phyloP scores from a whole-genome alignment of 257 asterid species.

The Nyctanthes arbortristis region DNA sequence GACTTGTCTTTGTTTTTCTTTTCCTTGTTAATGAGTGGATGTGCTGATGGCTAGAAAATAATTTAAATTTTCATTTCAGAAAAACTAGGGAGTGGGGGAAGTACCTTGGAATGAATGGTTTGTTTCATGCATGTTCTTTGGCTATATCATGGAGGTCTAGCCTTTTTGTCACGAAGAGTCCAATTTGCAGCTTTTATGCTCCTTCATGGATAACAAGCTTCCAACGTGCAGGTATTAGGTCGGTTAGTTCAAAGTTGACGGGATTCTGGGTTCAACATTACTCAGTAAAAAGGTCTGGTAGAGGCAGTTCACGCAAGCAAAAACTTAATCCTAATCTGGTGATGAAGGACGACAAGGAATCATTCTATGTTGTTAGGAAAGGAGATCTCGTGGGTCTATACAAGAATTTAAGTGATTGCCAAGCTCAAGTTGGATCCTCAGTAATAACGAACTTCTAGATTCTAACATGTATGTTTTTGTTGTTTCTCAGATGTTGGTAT shows the following conservation, averaged over 20 bases:
- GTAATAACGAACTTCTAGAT: constrained; percentile 42
- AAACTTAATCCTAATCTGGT: constrained; percentile 36
- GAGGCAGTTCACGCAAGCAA: constrained; percentile 38
- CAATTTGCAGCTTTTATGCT: constrained; percentile 41
- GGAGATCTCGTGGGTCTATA: constrained; percentile 88
- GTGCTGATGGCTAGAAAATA: background rate
- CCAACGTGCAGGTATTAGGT: constrained; percentile 39
- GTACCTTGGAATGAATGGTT: constrained; percentile 61
- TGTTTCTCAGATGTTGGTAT: background rate
- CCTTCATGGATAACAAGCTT: constrained; percentile 41
- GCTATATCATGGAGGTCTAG: constrained; percentile 43
- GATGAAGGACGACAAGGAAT: constrained; percentile 90
- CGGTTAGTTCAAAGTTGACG: constrained; percentile 43
- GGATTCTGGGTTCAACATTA: constrained; percentile 46
- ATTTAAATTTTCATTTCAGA: constrained; percentile 31
- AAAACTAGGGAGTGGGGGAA: constrained; percentile 36
- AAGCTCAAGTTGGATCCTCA: constrained; percentile 94
- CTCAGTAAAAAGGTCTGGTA: constrained; percentile 49
- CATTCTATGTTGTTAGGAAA: constrained; percentile 92
- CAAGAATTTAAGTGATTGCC: constrained; percentile 92
- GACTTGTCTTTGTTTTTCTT: background rate
- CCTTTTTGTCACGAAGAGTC: constrained; percentile 36
- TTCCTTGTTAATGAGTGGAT: background rate
- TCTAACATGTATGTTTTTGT: constrained; percentile 19
- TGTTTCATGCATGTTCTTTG: constrained; percentile 62